phyloP scores from a whole-genome alignment of 768 basidiomycete genomes.

The Punctularia strigosozonata region DNA sequence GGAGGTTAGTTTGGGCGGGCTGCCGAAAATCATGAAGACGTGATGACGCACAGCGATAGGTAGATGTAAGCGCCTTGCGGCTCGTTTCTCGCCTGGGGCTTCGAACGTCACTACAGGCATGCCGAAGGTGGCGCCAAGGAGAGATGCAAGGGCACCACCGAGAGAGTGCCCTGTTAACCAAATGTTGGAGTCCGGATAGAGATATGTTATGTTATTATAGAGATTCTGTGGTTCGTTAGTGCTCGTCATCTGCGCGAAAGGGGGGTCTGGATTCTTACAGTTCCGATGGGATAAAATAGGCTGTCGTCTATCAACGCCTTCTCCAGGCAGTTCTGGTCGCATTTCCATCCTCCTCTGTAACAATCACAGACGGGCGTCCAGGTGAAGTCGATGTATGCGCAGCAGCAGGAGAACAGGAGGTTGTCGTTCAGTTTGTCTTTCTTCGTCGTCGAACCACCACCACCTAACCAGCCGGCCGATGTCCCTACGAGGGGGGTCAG shows the following conservation, averaged over 20 bases:
- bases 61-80: conserved; percentile 71
- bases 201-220: conserved; percentile 87
- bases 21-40: neutral
- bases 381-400: conserved; percentile 82
- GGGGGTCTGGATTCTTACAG: conserved; percentile 35
- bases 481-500: too few relatives aligned
- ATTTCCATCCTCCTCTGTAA: conserved; percentile 68
- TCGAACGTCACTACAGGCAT: conserved; percentile 82
- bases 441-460: conserved; percentile 72
- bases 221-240: conserved; percentile 46
- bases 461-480: conserved; percentile 61
- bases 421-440: conserved; percentile 96
- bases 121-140: conserved; percentile 85
- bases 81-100: conserved; percentile 77
- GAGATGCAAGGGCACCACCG: conserved; percentile 63
- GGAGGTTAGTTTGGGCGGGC: neutral
- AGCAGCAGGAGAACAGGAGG: conserved; percentile 88
- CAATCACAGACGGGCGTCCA: conserved; percentile 95
- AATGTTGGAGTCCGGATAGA: conserved; percentile 85
- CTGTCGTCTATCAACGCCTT: conserved; percentile 63
- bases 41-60: conserved; percentile 60
- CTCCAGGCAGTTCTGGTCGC: conserved; percentile 72
- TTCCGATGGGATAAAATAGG: conserved; percentile 85
- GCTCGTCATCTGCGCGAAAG: neutral
- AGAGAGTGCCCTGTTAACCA: conserved; percentile 79